Evolutionary conservation across 2,329 filamentous ascomycete species (phyloP), one percentile per base, ranked within the genome.

Genomic region (Sordariomycetes sp.): DNA sequence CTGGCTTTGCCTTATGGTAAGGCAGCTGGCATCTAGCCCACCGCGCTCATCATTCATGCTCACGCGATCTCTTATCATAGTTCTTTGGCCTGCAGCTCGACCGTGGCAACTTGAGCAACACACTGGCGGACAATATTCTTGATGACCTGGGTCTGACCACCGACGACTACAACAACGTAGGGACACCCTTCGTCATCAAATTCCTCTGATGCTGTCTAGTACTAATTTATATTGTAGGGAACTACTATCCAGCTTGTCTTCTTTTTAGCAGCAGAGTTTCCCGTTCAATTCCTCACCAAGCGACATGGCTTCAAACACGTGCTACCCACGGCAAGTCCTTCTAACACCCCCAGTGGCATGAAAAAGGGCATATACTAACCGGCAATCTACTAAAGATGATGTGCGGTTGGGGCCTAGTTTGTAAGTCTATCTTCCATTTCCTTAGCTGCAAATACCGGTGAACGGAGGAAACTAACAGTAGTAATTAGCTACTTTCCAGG

Each of bases 61-160:
- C 57, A 63, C 66, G 63, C 32, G 62, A 10, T 36, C 13, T 25
- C 10, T 6, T 10, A 15, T 10, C n/a, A 53, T 20, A 54, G 69
- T 85, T 86, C 67, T 84, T 85, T 58, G 80, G 79, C 0, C 71
- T 86, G 4, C 81, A 86, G 64, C 69, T 86, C 8, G 82, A 85
- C 64, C 73, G 84, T 53, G 81, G 81, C 55, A 86, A 86, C 63
- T 69, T 86, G 64, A 74, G 73, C 57, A 83, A 84, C 62, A 83
- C 82, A 2, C 69, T 82, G 34, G 81, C 80, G 1, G 83, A 86
- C 64, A 79, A 82, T 62, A 73, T 87, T 63, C 72, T 87, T 10
- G 69, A 66, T 53, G 84, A 84, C 58, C 65, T 78, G 32, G 64
- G 68, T 0, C 58, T 78, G 58, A 74, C 65, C 0, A 75, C 70